Conservation (phyloP, 2,329 filamentous ascomycete species). For the Pochonia chlamydosporia region DNA sequence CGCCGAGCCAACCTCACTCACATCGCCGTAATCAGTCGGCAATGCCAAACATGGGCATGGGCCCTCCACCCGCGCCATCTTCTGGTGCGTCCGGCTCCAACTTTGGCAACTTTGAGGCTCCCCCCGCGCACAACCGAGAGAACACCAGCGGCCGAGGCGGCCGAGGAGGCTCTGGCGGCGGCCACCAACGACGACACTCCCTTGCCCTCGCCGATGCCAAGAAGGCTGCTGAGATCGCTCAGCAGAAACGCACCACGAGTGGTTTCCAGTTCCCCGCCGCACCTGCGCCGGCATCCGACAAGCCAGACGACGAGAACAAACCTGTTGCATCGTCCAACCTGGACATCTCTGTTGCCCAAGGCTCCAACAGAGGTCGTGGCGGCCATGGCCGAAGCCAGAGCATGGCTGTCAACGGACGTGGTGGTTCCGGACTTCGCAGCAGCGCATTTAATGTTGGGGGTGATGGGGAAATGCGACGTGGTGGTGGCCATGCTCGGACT, state of each 20-base stretch:
- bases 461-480: conserved; percentile 62
- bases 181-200: conserved; percentile 91
- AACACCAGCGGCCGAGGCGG: conserved; percentile 56
- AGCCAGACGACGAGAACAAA: conserved; percentile 46
- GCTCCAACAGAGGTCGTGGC: conserved; percentile 48
- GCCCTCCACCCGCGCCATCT: conserved; percentile 82
- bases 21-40: conserved; percentile 98
- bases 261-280: conserved; percentile 92
- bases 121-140: conserved; percentile 31
- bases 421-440: conserved; percentile 63
- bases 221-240: conserved; percentile 92
- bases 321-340: conserved; percentile 22
- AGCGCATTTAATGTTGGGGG: conserved; percentile 48
- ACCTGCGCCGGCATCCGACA: conserved; percentile 57
- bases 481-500: conserved; percentile 74
- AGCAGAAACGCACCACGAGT: conserved; percentile 91
- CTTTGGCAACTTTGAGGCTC: conserved; percentile 73
- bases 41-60: conserved; percentile 86
- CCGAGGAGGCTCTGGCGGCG: conserved; percentile 60
- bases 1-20: conserved; percentile 71
- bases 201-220: conserved; percentile 92
- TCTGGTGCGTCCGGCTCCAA: conserved; percentile 75
- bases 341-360: conserved; percentile 30
- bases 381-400: conserved; percentile 79
- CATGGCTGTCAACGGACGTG: conserved; percentile 71